Evolutionary conservation across 2,329 filamentous ascomycete genomes (phyloP).

Genomic region (Fusarium pininemorale): DNA sequence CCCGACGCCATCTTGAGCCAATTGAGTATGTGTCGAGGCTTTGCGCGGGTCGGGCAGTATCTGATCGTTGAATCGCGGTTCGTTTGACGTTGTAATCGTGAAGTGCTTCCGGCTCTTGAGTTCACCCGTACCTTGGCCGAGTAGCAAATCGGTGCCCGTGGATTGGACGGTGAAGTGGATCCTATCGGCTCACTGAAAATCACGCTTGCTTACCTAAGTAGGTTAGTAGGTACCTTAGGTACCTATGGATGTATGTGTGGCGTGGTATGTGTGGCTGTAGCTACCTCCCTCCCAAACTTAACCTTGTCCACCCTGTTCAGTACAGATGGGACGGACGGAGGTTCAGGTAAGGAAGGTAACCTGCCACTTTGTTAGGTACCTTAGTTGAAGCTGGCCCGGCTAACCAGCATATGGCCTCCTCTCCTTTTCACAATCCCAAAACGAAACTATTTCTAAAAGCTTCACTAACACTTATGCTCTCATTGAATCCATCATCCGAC

Average conservation of each 20-base stretch:
- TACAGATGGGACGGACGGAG: neutral
- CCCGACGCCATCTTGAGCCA: constrained; percentile 76
- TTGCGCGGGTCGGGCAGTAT: constrained; percentile 35
- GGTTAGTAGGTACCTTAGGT: no score
- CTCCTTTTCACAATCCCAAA: neutral
- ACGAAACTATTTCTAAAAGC: neutral
- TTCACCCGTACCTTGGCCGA: constrained; percentile 42
- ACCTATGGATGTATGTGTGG: neutral
- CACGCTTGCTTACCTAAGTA: neutral
- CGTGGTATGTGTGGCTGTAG: constrained; percentile 13
- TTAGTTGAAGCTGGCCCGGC: neutral
- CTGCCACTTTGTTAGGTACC: constrained; percentile 24
- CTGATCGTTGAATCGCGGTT: constrained; percentile 38
- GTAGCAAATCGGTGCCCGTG: constrained; percentile 37
- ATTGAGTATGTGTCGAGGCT: constrained; percentile 43
- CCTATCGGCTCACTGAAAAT: constrained; percentile 6
- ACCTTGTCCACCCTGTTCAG: neutral
- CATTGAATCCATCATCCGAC: neutral
- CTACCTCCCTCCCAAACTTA: neutral
- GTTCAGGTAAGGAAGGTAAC: neutral
- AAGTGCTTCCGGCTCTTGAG: constrained; percentile 33
- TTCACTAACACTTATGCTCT: neutral
- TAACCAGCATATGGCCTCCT: neutral
- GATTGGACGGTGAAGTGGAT: constrained; percentile 34
- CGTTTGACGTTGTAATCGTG: constrained; percentile 36